These are phyloP conservation scores for Euphorbia schlechtendalii DNA, from an alignment of 441 rosid genomes.

Conservation along the genomic window DNA sequence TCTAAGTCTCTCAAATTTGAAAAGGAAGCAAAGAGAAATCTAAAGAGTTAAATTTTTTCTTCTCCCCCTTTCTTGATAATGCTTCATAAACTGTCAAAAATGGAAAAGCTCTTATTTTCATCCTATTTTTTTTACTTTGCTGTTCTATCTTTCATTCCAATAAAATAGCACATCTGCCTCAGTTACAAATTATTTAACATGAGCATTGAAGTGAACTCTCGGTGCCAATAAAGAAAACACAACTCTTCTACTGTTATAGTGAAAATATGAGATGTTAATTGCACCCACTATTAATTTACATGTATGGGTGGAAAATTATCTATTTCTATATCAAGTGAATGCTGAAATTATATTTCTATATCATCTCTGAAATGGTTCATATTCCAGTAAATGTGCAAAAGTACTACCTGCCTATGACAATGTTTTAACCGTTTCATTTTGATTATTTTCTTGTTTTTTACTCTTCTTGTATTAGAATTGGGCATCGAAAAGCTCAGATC, in stretches of 20 bases:
- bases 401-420: no score
- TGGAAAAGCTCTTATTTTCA: neutral
- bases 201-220: neutral
- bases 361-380: neutral
- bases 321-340: neutral
- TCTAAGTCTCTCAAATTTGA: slow-evolving; percentile 1
- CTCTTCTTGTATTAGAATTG: no score
- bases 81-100: neutral
- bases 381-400: neutral
- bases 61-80: neutral
- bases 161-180: neutral
- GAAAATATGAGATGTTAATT: neutral
- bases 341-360: neutral
- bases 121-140: neutral
- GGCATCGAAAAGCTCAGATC: no score
- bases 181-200: neutral
- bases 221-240: neutral
- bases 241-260: neutral
- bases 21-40: neutral
- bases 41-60: neutral
- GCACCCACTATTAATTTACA: neutral
- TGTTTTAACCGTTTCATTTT: no score
- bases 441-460: no score
- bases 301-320: neutral
- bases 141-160: neutral